These are phyloP conservation scores for Boletus sp. DNA, from an alignment of 1,284 basidiomycete genomes.

Conservation along the genomic window DNA sequence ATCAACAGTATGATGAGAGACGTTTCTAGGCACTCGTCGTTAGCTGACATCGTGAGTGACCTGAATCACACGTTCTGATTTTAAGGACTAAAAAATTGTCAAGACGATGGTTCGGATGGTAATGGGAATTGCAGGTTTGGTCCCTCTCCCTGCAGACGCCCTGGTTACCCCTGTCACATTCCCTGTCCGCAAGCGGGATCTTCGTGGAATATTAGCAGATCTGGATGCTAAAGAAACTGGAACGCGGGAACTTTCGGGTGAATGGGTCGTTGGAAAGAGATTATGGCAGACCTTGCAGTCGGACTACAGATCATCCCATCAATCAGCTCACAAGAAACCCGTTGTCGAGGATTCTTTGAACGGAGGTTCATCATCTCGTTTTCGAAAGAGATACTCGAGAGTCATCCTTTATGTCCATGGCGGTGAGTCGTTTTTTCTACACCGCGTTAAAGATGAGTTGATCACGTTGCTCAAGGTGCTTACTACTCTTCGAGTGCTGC, in stretches of 20 bases:
- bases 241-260: slow-evolving; percentile 80
- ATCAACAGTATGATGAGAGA: slow-evolving; percentile 84
- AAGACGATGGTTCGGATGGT: slow-evolving; percentile 73
- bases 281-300: slow-evolving; percentile 86
- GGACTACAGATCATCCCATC: slow-evolving; percentile 65
- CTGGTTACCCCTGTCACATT: slow-evolving; percentile 95
- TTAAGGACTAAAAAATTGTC: slow-evolving; percentile 8
- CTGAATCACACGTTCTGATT: background rate
- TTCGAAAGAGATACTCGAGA: slow-evolving; percentile 56
- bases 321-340: slow-evolving; percentile 8
- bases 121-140: slow-evolving; percentile 77
- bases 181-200: slow-evolving; percentile 65
- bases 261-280: slow-evolving; percentile 93
- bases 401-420: slow-evolving; percentile 95
- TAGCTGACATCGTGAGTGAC: slow-evolving; percentile 76
- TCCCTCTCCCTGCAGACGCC: slow-evolving; percentile 90
- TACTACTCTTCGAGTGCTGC: slow-evolving; percentile 94
- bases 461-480: slow-evolving; percentile 54
- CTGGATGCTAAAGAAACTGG: slow-evolving; percentile 74
- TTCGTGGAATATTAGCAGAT: slow-evolving; percentile 76
- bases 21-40: slow-evolving; percentile 75
- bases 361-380: slow-evolving; percentile 10
- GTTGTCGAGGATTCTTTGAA: slow-evolving; percentile 15
- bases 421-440: slow-evolving; percentile 47
- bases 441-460: background rate